These are phyloP conservation scores for Tinospora cordifolia DNA, from an alignment of 164 flowering plant species.

Conservation along the genomic window DNA sequence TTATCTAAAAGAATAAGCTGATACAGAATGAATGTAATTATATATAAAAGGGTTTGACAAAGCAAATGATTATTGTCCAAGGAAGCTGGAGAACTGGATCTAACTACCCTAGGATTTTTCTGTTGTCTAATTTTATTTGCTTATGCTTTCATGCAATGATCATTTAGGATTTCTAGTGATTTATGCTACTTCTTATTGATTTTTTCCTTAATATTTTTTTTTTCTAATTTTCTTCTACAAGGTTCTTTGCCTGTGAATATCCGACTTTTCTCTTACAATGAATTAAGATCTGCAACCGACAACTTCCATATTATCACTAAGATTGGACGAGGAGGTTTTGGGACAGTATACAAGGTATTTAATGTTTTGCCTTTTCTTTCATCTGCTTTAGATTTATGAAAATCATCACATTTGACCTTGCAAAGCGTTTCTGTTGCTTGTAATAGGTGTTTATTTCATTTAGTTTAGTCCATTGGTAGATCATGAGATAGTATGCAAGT, in stretches of 20 bases:
- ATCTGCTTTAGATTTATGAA: neutral
- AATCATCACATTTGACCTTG: neutral
- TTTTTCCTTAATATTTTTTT: neutral
- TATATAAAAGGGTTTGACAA: no score
- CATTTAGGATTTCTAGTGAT: neutral
- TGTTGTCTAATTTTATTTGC: neutral
- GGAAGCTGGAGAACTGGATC: neutral
- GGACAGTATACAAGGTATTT: constrained; percentile 64
- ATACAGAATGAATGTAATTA: no score
- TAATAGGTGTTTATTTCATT: neutral
- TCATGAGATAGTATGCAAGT: neutral
- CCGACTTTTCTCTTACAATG: constrained; percentile 40
- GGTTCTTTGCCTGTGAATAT: constrained; percentile 30
- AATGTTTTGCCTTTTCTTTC: neutral
- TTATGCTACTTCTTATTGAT: neutral
- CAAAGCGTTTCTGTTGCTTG: neutral
- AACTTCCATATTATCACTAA: constrained; percentile 44
- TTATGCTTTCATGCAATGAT: no score
- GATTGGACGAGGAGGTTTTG: constrained; percentile 80
- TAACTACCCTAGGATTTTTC: neutral
- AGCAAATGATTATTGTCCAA: no score
- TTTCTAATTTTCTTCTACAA: constrained; percentile 11
- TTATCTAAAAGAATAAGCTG: no score
- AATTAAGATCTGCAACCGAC: constrained; percentile 49
- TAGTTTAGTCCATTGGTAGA: neutral